Conservation (phyloP, 2,329 filamentous ascomycete genomes). For the Apiospora aurea region DNA sequence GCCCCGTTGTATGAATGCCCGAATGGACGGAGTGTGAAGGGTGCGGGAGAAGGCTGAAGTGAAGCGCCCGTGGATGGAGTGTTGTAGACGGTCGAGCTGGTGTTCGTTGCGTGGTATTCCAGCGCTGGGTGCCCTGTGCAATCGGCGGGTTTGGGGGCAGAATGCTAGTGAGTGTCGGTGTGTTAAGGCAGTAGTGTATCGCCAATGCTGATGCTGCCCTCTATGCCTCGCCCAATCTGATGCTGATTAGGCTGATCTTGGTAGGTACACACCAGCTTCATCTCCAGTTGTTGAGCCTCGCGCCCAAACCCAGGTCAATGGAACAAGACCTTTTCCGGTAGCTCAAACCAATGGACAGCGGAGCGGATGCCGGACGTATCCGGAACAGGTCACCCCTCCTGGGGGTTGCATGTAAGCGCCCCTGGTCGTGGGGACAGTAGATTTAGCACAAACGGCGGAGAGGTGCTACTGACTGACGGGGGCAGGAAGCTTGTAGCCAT, state of each 20-base stretch:
- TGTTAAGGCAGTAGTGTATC: neutral
- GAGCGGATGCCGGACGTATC: conserved; percentile 21
- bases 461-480: conserved; percentile 19
- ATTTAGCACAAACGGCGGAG: conserved; percentile 16
- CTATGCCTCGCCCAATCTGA: conserved; percentile 3
- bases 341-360: conserved; percentile 21
- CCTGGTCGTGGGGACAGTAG: conserved; percentile 20
- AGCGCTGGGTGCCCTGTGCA: neutral
- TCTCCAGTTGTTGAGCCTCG: conserved; percentile 20
- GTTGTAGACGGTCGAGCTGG: neutral
- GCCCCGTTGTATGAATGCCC: conserved; percentile 10
- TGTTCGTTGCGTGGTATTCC: neutral
- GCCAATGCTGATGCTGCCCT: neutral
- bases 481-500: conserved; percentile 20
- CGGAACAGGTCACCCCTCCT: conserved; percentile 18
- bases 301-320: conserved; percentile 14
- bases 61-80: neutral
- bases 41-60: conserved; percentile 2
- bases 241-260: conserved; percentile 19
- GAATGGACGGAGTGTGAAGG: conserved; percentile 6
- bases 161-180: conserved; percentile 7
- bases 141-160: neutral
- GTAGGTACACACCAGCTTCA: conserved; percentile 9
- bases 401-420: conserved; percentile 21
- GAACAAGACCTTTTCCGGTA: conserved; percentile 18